These are phyloP conservation scores for Stachybotrys chlorohalonatus DNA, from an alignment of 2,329 filamentous ascomycete genomes.

Conservation along the genomic window DNA sequence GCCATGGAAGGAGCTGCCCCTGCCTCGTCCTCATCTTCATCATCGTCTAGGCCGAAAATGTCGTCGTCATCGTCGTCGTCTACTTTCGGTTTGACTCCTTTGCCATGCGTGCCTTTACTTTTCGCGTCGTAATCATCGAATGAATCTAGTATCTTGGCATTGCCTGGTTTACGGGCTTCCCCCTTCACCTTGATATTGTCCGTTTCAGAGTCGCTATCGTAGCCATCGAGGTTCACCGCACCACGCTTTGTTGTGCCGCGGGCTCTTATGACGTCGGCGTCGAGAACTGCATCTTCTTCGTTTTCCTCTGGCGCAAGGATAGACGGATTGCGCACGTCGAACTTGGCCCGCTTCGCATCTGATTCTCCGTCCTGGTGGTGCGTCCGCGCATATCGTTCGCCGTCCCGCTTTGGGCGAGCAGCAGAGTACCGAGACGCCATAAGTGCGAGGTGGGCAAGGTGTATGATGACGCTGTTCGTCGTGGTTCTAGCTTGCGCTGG, in stretches of 20 bases:
- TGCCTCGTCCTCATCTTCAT: conserved; percentile 28
- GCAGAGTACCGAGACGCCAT: conserved; percentile 54
- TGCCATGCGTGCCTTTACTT: conserved; percentile 24
- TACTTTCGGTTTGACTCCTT: conserved; percentile 17
- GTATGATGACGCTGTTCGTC: too few species aligned
- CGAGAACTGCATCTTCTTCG: conserved; percentile 64
- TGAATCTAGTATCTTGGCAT: conserved; percentile 41
- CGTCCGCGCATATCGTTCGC: conserved; percentile 70
- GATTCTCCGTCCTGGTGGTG: conserved; percentile 52
- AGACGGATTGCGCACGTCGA: conserved; percentile 91
- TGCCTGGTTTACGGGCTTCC: conserved; percentile 43
- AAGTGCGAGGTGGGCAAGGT: not conserved
- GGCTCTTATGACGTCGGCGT: conserved; percentile 87
- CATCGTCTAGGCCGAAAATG: conserved; percentile 77
- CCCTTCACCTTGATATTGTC: conserved; percentile 78
- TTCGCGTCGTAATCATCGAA: conserved; percentile 45
- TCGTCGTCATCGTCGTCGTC: conserved; percentile 50
- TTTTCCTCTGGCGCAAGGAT: conserved; percentile 75
- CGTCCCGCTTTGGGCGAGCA: conserved; percentile 73
- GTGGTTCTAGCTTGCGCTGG: too few species aligned
- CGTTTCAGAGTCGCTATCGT: conserved; percentile 88
- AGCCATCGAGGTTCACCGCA: conserved; percentile 92
- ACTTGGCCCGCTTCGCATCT: conserved; percentile 69
- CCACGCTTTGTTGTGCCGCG: conserved; percentile 75
- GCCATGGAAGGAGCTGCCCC: conserved; percentile 20